These are phyloP conservation scores for Suillus weaverae DNA, from an alignment of 768 basidiomycete genomes.

Conservation along the genomic window DNA sequence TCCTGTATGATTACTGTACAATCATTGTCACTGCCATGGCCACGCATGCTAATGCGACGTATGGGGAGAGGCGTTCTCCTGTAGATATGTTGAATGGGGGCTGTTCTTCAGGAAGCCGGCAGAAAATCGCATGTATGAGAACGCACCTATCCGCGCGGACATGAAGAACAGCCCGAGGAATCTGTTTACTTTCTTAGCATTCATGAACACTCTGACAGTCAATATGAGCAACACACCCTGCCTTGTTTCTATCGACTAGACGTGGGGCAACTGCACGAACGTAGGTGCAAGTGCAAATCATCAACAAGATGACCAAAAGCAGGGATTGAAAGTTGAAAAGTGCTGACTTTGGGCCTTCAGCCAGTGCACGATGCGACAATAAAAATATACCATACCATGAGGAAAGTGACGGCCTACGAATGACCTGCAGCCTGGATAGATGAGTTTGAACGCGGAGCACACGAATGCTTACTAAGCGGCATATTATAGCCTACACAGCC, in stretches of 20 bases:
- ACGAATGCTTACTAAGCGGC: not conserved
- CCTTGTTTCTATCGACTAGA: conserved; percentile 89
- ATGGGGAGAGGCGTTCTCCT: conserved; percentile 96
- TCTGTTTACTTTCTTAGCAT: conserved; percentile 39
- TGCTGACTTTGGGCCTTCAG: conserved; percentile 60
- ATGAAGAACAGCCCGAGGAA: conserved; percentile 94
- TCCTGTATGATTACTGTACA: conserved; percentile 32
- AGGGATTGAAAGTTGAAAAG: conserved; percentile 98
- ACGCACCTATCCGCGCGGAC: conserved; percentile 89
- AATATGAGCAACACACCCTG: conserved; percentile 61
- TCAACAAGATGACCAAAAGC: conserved; percentile 86
- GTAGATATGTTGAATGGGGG: conserved; percentile 6
- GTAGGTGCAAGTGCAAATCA: conserved; percentile 98
- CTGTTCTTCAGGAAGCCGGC: conserved; percentile 1
- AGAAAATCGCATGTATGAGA: not conserved
- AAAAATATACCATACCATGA: not conserved
- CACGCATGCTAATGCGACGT: conserved; percentile 90
- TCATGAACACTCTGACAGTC: not conserved
- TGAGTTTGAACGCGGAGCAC: not conserved
- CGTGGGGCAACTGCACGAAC: conserved; percentile 87
- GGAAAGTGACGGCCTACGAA: not conserved
- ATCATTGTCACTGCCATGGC: conserved; percentile 85
- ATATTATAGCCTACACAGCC: too few species aligned
- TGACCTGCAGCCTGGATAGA: not conserved
- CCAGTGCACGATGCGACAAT: too few species aligned